These are phyloP conservation scores for Carex arenaria DNA, from an alignment of 202 grass and related monocot genomes.

Conservation along the genomic window DNA sequence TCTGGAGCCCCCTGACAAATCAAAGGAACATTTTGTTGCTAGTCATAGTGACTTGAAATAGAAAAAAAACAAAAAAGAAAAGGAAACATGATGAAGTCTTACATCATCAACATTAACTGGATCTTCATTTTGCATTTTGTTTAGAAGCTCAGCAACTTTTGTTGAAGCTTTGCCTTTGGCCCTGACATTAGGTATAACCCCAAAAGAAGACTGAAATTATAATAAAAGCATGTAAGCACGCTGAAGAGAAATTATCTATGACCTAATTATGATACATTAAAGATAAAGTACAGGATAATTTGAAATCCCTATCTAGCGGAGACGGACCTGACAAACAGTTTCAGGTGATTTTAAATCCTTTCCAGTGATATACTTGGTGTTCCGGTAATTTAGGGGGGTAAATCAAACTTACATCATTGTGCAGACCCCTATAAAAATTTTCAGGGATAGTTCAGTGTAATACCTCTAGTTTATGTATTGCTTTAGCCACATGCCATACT, in stretches of 20 bases:
- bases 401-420: not conserved
- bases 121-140: conserved; percentile 83
- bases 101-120: conserved; percentile 87
- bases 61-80: conserved; percentile 18
- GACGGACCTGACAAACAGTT: not conserved
- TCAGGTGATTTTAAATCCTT: not conserved
- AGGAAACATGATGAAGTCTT: conserved; percentile 20
- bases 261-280: not conserved
- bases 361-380: not conserved
- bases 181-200: conserved; percentile 82
- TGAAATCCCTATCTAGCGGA: not conserved
- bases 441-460: not conserved
- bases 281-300: not conserved
- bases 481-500: conserved; percentile 91
- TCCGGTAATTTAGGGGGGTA: not conserved
- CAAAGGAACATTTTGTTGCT: conserved; percentile 4
- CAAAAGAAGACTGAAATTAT: conserved; percentile 83
- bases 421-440: not conserved
- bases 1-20: conserved; percentile 62
- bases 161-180: conserved; percentile 82
- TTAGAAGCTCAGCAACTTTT: conserved; percentile 84
- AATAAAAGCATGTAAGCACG: conserved; percentile 12
- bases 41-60: conserved; percentile 29
- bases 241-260: not conserved
- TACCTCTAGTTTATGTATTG: conserved; percentile 98